Evolutionary conservation across 139 green algal species (phyloP).

Genomic region (Chlorella sp.): DNA sequence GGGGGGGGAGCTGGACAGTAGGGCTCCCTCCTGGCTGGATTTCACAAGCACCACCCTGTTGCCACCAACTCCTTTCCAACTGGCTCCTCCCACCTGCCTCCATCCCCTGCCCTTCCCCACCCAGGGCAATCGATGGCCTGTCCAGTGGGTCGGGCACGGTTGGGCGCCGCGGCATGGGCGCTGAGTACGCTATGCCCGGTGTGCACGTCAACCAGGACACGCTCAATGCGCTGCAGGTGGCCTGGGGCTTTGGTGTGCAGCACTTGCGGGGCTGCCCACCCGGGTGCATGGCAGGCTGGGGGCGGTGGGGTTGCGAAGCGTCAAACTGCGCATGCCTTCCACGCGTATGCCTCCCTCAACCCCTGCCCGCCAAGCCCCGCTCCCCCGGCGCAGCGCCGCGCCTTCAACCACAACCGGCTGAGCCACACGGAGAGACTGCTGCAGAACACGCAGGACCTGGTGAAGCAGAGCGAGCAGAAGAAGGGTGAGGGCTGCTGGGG

Average conservation of each 20-base stretch:
- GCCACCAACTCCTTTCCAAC: too few species aligned
- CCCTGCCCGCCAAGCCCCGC: too few species aligned
- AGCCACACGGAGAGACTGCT: constrained; percentile 38
- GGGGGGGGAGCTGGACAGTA: too few species aligned
- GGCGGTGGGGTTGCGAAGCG: too few species aligned
- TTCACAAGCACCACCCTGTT: too few species aligned
- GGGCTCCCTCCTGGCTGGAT: too few species aligned
- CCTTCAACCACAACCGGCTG: constrained; percentile 24
- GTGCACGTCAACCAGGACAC: constrained; percentile 32
- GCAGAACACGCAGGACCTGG: constrained; percentile 31
- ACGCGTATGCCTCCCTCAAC: background rate
- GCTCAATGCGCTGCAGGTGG: background rate
- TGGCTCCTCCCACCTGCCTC: too few species aligned
- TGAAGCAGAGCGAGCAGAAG: constrained; percentile 4
- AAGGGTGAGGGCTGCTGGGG: constrained; percentile 23
- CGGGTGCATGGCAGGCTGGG: too few species aligned
- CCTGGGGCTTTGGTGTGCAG: too few species aligned
- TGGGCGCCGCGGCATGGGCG: background rate
- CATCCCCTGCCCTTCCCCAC: background rate
- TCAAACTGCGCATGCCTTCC: too few species aligned
- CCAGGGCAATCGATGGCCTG: constrained; percentile 9
- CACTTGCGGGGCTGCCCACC: too few species aligned
- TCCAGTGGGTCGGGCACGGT: background rate
- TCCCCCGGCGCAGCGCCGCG: background rate
- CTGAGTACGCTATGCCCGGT: background rate